A percentile compares a stretch with the other conserved stretches of the same genome.
Evolutionary conservation across 2,329 filamentous ascomycete genomes (phyloP).

Genomic region (Pseudopithomyces maydicus): DNA sequence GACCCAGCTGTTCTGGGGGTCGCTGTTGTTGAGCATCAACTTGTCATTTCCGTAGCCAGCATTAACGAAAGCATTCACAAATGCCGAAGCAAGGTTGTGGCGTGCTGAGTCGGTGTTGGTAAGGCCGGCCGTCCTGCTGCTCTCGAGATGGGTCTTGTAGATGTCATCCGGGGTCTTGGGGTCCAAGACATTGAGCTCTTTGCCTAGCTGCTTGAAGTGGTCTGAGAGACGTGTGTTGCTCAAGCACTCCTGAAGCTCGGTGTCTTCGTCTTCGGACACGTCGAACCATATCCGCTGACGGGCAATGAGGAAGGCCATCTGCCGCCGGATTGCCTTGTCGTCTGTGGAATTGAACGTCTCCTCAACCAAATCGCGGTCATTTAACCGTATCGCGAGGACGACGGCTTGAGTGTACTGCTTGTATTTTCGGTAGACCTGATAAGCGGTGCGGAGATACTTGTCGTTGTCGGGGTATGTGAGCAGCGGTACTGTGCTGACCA

Average conservation of each 20-base stretch:
- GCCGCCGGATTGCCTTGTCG: conserved; percentile 84
- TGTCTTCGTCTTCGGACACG: conserved; percentile 71
- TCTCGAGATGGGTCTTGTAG: conserved; percentile 98
- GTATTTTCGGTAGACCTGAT: conserved; percentile 91
- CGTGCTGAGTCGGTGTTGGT: conserved; percentile 94
- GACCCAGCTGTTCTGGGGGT: conserved; percentile 86
- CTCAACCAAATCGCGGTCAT: conserved; percentile 82
- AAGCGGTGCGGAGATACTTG: conserved; percentile 88
- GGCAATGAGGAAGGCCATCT: conserved; percentile 90
- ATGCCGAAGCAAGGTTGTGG: conserved; percentile 93
- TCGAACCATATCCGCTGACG: conserved; percentile 88
- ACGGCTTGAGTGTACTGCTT: conserved; percentile 93
- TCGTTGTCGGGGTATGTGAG: conserved; percentile 98
- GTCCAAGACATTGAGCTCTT: conserved; percentile 95
- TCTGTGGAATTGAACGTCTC: conserved; percentile 79
- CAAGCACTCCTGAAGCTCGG: conserved; percentile 79
- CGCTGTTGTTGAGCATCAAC: conserved; percentile 92
- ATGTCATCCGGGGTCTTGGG: conserved; percentile 98
- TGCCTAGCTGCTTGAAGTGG: conserved; percentile 91
- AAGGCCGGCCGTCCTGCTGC: conserved; percentile 86
- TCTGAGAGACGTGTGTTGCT: conserved; percentile 87
- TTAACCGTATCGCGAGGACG: conserved; percentile 89
- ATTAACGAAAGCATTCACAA: conserved; percentile 97
- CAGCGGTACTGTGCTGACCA: conserved; percentile 96
- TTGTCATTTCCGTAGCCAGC: conserved; percentile 95